Conservation (phyloP, 2,329 filamentous ascomycete genomes). For the Botryotinia globosa region DNA sequence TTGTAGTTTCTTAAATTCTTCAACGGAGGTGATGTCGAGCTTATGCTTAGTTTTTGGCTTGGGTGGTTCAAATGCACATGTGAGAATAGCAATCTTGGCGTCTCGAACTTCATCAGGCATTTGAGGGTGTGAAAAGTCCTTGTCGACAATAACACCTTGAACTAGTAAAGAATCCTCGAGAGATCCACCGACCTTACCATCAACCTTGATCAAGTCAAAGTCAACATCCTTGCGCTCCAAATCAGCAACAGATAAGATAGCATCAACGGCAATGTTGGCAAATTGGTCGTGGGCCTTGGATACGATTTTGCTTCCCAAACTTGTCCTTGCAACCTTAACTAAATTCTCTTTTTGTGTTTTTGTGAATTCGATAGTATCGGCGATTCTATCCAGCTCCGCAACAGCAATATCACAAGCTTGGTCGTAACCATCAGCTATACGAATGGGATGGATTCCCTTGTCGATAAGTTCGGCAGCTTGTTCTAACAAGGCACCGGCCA, state of each 20-base stretch:
- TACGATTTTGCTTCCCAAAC: constrained; percentile 97
- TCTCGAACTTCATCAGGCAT: constrained; percentile 95
- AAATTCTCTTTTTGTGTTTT: constrained; percentile 79
- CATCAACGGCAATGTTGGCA: constrained; percentile 93
- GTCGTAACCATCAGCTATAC: constrained; percentile 98
- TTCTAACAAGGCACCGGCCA: constrained; percentile 91
- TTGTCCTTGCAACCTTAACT: constrained; percentile 91
- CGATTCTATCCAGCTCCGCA: constrained; percentile 86
- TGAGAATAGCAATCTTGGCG: constrained; percentile 96
- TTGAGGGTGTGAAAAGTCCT: constrained; percentile 98
- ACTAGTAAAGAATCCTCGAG: constrained; percentile 93
- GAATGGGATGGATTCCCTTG: constrained; percentile 98
- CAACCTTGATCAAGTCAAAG: constrained; percentile 98
- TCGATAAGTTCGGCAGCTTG: constrained; percentile 97
- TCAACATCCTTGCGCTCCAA: constrained; percentile 95
- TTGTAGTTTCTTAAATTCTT: constrained; percentile 98
- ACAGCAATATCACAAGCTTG: constrained; percentile 96
- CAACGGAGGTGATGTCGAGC: constrained; percentile 92
- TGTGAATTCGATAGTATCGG: constrained; percentile 84
- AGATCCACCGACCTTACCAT: constrained; percentile 93
- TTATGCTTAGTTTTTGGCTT: constrained; percentile 99
- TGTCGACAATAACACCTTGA: constrained; percentile 98
- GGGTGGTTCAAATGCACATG: constrained; percentile 95
- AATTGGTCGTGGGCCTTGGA: constrained; percentile 99
- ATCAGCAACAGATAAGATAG: constrained; percentile 93